Conservation (phyloP, 1,284 basidiomycete species). For the Cryptococcus sp. region DNA sequence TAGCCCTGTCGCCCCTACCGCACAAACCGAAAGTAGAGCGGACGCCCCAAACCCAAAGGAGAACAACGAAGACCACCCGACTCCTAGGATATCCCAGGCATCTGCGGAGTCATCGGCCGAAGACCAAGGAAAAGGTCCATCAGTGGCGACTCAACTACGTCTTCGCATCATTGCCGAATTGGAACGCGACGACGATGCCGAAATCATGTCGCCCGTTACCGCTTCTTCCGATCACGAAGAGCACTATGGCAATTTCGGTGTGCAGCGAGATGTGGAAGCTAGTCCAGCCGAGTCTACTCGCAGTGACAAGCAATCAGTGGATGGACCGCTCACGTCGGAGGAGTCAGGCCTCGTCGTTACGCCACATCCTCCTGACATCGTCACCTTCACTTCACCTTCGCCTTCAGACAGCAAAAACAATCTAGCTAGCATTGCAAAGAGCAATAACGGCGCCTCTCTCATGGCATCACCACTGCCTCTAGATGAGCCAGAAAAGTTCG, state of each 20-base stretch:
- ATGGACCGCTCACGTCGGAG: constrained; percentile 6
- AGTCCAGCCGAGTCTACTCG: neutral
- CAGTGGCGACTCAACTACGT: constrained; percentile 25
- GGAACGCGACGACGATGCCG: constrained; percentile 15
- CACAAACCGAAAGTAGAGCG: neutral
- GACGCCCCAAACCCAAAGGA: neutral
- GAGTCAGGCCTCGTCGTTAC: constrained; percentile 18
- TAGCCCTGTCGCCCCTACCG: neutral
- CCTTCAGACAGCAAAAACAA: neutral
- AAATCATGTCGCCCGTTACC: neutral
- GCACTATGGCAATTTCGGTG: neutral
- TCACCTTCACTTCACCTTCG: constrained; percentile 13
- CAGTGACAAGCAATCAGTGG: neutral
- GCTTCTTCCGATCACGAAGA: neutral
- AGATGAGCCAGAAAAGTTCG: constrained; percentile 4
- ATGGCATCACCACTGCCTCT: constrained; percentile 15
- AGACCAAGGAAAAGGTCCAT: constrained; percentile 6
- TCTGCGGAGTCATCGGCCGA: neutral
- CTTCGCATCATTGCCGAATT: constrained; percentile 27
- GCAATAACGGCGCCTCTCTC: constrained; percentile 9
- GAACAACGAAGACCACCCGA: constrained; percentile 6
- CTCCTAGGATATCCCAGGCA: constrained; percentile 9
- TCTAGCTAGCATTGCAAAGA: constrained; percentile 2
- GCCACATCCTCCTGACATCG: constrained; percentile 14
- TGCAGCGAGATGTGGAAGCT: neutral